phyloP scores from a whole-genome alignment of 306 rosid species.

The Crataegus laevigata region DNA sequence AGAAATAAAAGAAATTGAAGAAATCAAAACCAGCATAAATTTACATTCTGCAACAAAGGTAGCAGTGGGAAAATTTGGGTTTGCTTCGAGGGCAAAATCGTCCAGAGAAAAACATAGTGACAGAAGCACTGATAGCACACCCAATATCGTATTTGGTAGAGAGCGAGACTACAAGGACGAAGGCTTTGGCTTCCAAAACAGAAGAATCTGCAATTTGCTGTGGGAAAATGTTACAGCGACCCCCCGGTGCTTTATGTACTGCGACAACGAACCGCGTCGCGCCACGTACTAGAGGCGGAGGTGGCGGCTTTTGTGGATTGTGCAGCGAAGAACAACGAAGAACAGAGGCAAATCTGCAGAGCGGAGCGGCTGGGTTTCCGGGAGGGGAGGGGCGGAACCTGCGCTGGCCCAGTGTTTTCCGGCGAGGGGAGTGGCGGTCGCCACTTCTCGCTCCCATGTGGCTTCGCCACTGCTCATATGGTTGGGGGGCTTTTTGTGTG shows the following conservation, averaged over 20 bases:
- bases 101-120: conserved; percentile 13
- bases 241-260: background rate
- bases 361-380: no score
- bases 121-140: conserved; percentile 11
- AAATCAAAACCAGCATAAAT: background rate
- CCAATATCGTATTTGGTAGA: conserved; percentile 1
- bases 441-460: no score
- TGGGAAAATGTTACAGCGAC: background rate
- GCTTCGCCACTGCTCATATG: no score
- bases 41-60: conserved; percentile 18
- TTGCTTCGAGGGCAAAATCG: conserved; percentile 25
- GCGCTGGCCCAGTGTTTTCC: no score
- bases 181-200: conserved; percentile 6
- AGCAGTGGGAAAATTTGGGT: background rate
- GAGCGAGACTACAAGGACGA: background rate
- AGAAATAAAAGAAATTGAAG: background rate
- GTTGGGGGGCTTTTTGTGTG: background rate
- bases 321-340: no score
- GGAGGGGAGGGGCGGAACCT: no score
- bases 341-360: no score
- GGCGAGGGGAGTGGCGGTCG: no score
- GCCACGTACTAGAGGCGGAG: conserved; percentile 9
- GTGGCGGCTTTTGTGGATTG: conserved; percentile 8
- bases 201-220: background rate
- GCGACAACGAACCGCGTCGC: background rate